Base-by-base conservation (phyloP, 352 stramenopile species). In the Phytophthora ohioensis region DNA sequence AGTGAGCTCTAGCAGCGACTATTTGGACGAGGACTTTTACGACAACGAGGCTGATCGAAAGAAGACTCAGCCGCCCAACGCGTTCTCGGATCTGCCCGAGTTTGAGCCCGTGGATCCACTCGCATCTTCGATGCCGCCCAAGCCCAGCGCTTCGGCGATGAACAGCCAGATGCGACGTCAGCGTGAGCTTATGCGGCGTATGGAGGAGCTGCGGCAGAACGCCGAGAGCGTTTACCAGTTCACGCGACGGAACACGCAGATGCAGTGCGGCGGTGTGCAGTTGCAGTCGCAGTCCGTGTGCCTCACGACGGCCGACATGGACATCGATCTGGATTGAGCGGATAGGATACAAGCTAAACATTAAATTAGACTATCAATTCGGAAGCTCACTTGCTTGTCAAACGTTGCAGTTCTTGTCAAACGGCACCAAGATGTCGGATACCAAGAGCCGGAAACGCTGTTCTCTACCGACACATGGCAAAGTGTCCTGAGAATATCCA, bases 181-280 rank as follows among this genome's bases (percentile, higher is more conserved):
- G 42, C 60, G 36, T 36, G 73, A 80, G 5, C 52, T 78, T 31
- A 72, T 73, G 39, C 47, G 15, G 17, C 73, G 73, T 41, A 80
- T 80, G 69, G 46, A 69, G 42, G 65, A 78, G 56, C 60, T 80
- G 65, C 61, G 70, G 11, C 57, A 71, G 46, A 76, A 71, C 12
- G 73, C 70, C 32, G 73, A 81, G 59, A 74, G 61, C 48, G 70
- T 75, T 9, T 81, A 76, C 59, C 70, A 78, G 34, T 10, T 78
- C 12, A 76, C 70, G 12, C 51, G 62, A 15, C 43, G 51, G 32
- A 76, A 75, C 43, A 76, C 74, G 10, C 48, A 69, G 10, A 79
- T 79, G 65, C 32, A 62, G 12, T 73, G 41, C 42, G 58, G 69
- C 32, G 52, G 52, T 8, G 17, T 27, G 30, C 15, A 45, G 46